Evolutionary conservation across 768 basidiomycete species (phyloP).

Genomic region (Macrolepiota dolichaula): DNA sequence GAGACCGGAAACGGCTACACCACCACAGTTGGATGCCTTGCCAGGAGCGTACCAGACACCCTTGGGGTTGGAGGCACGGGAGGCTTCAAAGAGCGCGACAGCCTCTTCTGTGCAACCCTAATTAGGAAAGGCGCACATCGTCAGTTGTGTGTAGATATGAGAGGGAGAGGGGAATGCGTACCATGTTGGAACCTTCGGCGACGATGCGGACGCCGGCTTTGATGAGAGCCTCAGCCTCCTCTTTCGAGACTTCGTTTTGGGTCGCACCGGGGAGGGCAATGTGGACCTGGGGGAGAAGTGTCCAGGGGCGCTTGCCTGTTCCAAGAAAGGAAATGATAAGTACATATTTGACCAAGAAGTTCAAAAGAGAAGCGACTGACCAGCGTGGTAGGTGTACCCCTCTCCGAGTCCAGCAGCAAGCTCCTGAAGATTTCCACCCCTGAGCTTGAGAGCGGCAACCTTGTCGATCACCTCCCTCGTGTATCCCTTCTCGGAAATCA

Average conservation of each 20-base stretch:
- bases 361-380: constrained; percentile 15
- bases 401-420: constrained; percentile 24
- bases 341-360: neutral
- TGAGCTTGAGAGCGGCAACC: constrained; percentile 52
- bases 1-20: constrained; percentile 74
- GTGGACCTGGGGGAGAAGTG: constrained; percentile 57
- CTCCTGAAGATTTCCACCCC: constrained; percentile 43
- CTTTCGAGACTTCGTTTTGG: constrained; percentile 66
- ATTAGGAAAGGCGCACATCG: neutral
- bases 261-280: constrained; percentile 70
- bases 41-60: constrained; percentile 74
- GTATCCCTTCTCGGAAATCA: constrained; percentile 59
- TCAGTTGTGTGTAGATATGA: neutral
- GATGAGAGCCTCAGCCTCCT: constrained; percentile 68
- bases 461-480: constrained; percentile 50
- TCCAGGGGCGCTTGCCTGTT: constrained; percentile 62
- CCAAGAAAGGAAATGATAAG: neutral
- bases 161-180: constrained; percentile 11
- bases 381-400: constrained; percentile 49
- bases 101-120: constrained; percentile 69
- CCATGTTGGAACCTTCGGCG: constrained; percentile 78
- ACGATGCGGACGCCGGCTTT: constrained; percentile 68
- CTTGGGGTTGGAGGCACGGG: constrained; percentile 44
- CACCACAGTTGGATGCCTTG: constrained; percentile 67
- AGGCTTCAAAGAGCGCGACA: constrained; percentile 66